These are phyloP conservation scores for Epichloe elymi DNA, from an alignment of 2,329 filamentous ascomycete species.

Conservation along the genomic window DNA sequence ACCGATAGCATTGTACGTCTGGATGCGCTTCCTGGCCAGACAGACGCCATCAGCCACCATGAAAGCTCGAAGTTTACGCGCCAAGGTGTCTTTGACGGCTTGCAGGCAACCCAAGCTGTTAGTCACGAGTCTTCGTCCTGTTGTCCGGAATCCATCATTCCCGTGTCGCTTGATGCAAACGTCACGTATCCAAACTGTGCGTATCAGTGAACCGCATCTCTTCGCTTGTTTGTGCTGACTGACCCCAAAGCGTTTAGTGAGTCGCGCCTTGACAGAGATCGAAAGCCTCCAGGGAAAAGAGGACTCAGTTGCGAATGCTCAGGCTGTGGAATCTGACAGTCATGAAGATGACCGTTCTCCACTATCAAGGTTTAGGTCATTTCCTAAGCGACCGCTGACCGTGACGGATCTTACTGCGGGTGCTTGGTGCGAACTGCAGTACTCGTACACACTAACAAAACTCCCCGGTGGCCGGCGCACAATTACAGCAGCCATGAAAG, in stretches of 20 bases:
- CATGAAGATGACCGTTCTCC: slow-evolving; percentile 36
- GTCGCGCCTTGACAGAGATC: slow-evolving; percentile 23
- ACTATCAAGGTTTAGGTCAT: slow-evolving; percentile 64
- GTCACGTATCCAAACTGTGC: slow-evolving; percentile 41
- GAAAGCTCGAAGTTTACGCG: not conserved
- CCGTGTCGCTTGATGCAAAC: slow-evolving; percentile 12
- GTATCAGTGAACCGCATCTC: slow-evolving; percentile 13
- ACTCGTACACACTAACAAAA: slow-evolving; percentile 72
- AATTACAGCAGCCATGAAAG: slow-evolving; percentile 69
- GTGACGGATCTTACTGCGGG: slow-evolving; percentile 83
- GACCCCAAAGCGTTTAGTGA: slow-evolving; percentile 60
- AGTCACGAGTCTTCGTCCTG: not conserved
- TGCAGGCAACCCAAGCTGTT: not conserved
- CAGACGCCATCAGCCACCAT: not conserved
- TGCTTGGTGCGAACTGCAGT: slow-evolving; percentile 92
- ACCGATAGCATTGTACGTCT: not conserved
- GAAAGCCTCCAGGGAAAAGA: slow-evolving; percentile 7
- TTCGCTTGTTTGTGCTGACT: slow-evolving; percentile 25
- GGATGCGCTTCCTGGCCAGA: slow-evolving; percentile 1
- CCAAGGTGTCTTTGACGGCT: not conserved
- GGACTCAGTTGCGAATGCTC: slow-evolving; percentile 1
- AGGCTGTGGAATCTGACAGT: not conserved
- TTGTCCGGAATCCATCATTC: not conserved
- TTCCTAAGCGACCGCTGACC: slow-evolving; percentile 64
- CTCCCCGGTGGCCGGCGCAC: slow-evolving; percentile 59